These are phyloP conservation scores for Citrullus amarus DNA, from an alignment of 306 rosid genomes.

Conservation along the genomic window DNA sequence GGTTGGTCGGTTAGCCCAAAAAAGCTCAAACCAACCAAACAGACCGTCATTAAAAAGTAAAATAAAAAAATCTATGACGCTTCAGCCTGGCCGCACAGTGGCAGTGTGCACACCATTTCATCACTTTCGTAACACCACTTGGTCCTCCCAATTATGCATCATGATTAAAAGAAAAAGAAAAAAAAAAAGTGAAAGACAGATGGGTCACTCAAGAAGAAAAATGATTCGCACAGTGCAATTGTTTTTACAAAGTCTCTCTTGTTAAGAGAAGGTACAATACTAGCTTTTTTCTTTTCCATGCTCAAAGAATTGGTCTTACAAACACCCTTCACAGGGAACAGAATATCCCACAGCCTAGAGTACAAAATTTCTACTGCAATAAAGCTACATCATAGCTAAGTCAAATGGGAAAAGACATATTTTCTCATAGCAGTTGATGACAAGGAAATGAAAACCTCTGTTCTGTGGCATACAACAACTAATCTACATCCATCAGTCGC, in stretches of 20 bases:
- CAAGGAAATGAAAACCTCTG: conserved; percentile 6
- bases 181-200: too few species aligned
- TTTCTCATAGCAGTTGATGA: background rate
- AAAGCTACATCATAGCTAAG: conserved; percentile 3
- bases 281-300: background rate
- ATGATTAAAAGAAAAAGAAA: too few species aligned
- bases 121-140: too few species aligned
- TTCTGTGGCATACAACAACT: conserved; percentile 12
- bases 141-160: too few species aligned
- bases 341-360: conserved; percentile 3
- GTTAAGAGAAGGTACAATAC: background rate
- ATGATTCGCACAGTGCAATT: background rate
- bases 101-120: too few species aligned
- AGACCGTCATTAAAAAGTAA: too few species aligned
- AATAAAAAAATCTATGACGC: too few species aligned
- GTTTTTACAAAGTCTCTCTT: background rate
- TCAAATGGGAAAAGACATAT: background rate
- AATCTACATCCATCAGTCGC: conserved; percentile 19
- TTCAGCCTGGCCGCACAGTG: too few species aligned
- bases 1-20: too few species aligned
- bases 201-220: background rate
- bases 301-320: background rate
- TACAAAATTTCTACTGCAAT: conserved; percentile 26
- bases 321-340: background rate
- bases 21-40: too few species aligned